Evolutionary conservation across 805 yeast species (phyloP).

Genomic region (Wickerhamomyces sydowiorum): DNA sequence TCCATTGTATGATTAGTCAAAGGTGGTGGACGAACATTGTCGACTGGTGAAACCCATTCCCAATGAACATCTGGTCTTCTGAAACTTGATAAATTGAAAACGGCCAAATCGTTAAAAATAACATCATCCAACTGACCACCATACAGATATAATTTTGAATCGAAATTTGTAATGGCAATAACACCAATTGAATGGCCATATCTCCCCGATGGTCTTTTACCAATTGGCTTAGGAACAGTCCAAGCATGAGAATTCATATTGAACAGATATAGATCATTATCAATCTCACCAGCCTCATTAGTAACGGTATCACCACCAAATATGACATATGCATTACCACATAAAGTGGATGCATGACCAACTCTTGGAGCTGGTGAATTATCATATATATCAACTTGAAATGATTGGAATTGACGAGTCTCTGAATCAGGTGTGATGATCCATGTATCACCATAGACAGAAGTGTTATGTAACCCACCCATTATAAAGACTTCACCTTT

Average conservation of each 20-base stretch:
- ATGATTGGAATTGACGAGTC: conserved; percentile 28
- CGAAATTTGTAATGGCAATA: conserved; percentile 54
- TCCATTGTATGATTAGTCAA: conserved; percentile 89
- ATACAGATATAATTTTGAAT: conserved; percentile 66
- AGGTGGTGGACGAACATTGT: conserved; percentile 64
- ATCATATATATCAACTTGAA: conserved; percentile 63
- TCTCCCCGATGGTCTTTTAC: conserved; percentile 81
- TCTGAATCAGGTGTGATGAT: conserved; percentile 50
- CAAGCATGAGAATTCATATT: conserved; percentile 72
- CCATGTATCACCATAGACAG: conserved; percentile 97
- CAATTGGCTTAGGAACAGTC: conserved; percentile 72
- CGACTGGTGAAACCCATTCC: conserved; percentile 60
- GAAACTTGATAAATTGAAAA: conserved; percentile 82
- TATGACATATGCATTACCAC: conserved; percentile 92
- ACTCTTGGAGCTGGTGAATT: conserved; percentile 93
- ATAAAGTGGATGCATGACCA: conserved; percentile 86
- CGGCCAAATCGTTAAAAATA: conserved; percentile 75
- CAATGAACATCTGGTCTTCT: conserved; percentile 80
- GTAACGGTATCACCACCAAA: conserved; percentile 96
- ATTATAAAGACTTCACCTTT: conserved; percentile 79
- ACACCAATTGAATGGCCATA: conserved; percentile 91
- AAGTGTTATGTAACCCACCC: conserved; percentile 93
- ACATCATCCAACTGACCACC: conserved; percentile 93
- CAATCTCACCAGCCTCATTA: conserved; percentile 70
- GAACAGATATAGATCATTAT: conserved; percentile 84